Base-by-base conservation (phyloP, 139 green algal species). In the Auxenochlorella protothecoides region DNA sequence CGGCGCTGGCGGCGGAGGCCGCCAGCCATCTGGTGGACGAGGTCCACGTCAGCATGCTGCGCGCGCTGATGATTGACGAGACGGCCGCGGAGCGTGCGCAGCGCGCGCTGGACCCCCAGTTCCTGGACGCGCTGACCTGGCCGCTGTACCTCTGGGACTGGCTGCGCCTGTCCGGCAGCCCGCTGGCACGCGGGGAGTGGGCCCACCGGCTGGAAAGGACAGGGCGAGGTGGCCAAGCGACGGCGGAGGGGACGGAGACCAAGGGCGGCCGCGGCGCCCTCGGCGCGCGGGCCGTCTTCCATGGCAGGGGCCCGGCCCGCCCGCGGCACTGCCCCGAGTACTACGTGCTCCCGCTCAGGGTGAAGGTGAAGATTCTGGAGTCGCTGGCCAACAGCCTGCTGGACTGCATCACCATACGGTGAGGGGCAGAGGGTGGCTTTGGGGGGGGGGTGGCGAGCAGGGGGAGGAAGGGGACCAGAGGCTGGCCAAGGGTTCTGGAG, bases 111-210 rank as follows among this genome's bases (percentile, higher is more conserved):
- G 68, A 88, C 69, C 75, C 90, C 65, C 74, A 76, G 12, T 70
- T 83, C 55, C 78, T 91, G 71, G 83, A 90, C 67, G 55, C 74
- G 64, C 69, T 89, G 54, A 92, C 86, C 7, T 95, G 89, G 89
- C 86, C 89, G 3, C 79, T 85, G 63, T 93, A 79, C 63, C 72
- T 87, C 52, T 92, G 83, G 86, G 85, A 93, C 71, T 89, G 76
- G 71, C 78, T 93, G 51, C 66, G 80, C 60, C 68, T 86, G 16
- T 70, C 70, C 4, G 71, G 71, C 0, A 74, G 87, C 66, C 73
- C 65, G 7, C 57, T 78, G 12, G 65, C 53, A 13, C 10, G 59
- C 55, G 55, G 78, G 7, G 70, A 75, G 61, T 78, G 74, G 70
- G 51, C 52, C 11, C 72, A 78, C 60, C 54, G 72, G 6, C 7